phyloP scores from a whole-genome alignment of 805 yeast species.

The Kuraishia molischiana region DNA sequence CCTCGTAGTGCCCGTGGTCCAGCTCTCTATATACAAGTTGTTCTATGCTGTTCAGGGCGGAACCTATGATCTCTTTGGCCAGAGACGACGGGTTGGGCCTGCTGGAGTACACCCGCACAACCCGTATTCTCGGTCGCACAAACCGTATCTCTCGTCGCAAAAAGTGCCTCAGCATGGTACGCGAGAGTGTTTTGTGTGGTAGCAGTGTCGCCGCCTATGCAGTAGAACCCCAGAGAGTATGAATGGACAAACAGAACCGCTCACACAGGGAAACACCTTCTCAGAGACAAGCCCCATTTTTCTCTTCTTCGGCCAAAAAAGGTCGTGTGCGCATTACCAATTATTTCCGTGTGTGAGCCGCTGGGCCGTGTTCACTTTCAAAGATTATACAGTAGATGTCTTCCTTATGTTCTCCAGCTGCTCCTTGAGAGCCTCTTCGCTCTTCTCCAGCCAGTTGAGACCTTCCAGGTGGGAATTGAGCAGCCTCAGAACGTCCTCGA shows the following conservation, averaged over 20 bases:
- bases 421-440: conserved; percentile 57
- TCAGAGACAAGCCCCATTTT: too few species aligned
- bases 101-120: not conserved
- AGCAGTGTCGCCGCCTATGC: too few species aligned
- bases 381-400: not conserved
- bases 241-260: too few species aligned
- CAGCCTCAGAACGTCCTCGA: conserved; percentile 67
- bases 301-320: too few species aligned
- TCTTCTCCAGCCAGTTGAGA: conserved; percentile 74
- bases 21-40: not conserved
- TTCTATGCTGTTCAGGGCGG: not conserved
- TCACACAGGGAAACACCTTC: too few species aligned
- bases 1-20: not conserved
- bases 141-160: not conserved
- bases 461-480: conserved; percentile 86
- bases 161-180: not conserved
- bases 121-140: not conserved
- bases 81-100: not conserved
- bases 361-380: too few species aligned
- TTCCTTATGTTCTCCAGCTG: conserved; percentile 39
- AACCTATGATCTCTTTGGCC: not conserved
- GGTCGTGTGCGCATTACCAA: too few species aligned
- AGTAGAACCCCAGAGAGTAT: too few species aligned
- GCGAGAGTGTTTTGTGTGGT: not conserved
- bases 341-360: too few species aligned